Evolutionary conservation across 257 asterid species (phyloP).

Genomic region (Gardenia jasminoides): DNA sequence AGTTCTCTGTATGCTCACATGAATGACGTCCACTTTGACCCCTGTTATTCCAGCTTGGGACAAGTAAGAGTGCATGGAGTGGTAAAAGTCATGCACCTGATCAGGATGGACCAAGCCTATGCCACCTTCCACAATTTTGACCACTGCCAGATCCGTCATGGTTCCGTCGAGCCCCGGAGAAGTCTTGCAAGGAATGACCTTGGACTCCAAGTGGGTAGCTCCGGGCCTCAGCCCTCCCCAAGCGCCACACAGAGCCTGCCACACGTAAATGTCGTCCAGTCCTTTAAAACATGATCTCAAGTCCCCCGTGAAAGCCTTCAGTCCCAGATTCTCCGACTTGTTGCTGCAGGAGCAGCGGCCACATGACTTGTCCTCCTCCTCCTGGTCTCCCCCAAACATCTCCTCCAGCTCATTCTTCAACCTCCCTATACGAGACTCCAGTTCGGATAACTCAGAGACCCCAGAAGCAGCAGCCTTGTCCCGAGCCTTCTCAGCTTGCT

Average conservation of each 20-base stretch:
- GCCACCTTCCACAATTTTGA: constrained; percentile 64
- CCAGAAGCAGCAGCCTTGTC: constrained; percentile 52
- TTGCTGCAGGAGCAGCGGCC: not conserved
- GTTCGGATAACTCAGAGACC: constrained; percentile 32
- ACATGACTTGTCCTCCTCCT: constrained; percentile 10
- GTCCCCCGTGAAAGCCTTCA: constrained; percentile 57
- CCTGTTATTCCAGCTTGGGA: constrained; percentile 64
- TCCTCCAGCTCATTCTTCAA: constrained; percentile 40
- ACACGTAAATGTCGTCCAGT: constrained; percentile 65
- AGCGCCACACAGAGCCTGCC: constrained; percentile 78
- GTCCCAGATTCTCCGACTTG: constrained; percentile 1
- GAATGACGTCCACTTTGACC: constrained; percentile 72
- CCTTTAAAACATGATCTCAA: constrained; percentile 46
- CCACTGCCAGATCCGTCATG: constrained; percentile 72
- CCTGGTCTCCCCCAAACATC: constrained; percentile 39
- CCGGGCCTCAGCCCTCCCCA: constrained; percentile 83
- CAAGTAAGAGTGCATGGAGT: constrained; percentile 67
- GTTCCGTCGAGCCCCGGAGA: constrained; percentile 73
- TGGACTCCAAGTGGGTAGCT: constrained; percentile 48
- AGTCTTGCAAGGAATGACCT: constrained; percentile 42
- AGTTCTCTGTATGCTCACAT: no score
- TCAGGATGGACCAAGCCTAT: constrained; percentile 71
- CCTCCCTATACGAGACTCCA: constrained; percentile 31
- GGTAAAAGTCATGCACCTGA: constrained; percentile 58
- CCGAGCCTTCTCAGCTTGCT: constrained; percentile 56